These are phyloP conservation scores for Amoeboradix gromovi DNA, from an alignment of 371 early-diverging fungal genomes.

Conservation along the genomic window DNA sequence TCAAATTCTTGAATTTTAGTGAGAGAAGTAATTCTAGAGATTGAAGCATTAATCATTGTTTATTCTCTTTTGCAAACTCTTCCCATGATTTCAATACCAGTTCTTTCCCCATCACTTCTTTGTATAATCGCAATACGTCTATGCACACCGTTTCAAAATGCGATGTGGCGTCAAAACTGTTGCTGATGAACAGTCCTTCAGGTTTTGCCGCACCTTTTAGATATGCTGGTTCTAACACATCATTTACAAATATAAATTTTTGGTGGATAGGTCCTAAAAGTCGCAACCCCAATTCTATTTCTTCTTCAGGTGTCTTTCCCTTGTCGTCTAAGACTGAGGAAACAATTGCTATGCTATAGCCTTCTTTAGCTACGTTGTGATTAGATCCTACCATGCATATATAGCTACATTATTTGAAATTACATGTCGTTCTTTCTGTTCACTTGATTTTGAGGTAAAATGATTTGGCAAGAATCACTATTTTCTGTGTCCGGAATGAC, in stretches of 20 bases:
- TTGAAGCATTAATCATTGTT: no score
- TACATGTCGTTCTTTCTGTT: conserved; percentile 33
- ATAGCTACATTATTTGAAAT: neutral
- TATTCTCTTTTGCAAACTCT: neutral
- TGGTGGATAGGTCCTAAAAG: conserved; percentile 68
- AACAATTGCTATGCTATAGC: conserved; percentile 69
- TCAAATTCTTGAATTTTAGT: no score
- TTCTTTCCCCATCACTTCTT: conserved; percentile 47
- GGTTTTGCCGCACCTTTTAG: conserved; percentile 33
- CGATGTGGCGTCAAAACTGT: conserved; percentile 87
- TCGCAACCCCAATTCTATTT: conserved; percentile 54
- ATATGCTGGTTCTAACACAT: conserved; percentile 40
- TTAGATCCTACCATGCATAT: conserved; percentile 14
- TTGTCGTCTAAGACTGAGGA: conserved; percentile 38
- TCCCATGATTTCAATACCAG: conserved; percentile 1
- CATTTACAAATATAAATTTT: conserved; percentile 52
- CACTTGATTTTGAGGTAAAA: conserved; percentile 85
- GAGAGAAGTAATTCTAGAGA: no score
- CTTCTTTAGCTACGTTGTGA: conserved; percentile 56
- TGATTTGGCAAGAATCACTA: conserved; percentile 66
- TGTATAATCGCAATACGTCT: conserved; percentile 76
- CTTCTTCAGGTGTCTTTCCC: conserved; percentile 47
- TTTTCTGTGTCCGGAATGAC: conserved; percentile 68
- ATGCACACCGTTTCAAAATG: conserved; percentile 94
- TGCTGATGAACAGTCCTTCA: conserved; percentile 60